These are phyloP conservation scores for Hawksworthiomyces lignivorus DNA, from an alignment of 2,329 filamentous ascomycete genomes.

Conservation along the genomic window DNA sequence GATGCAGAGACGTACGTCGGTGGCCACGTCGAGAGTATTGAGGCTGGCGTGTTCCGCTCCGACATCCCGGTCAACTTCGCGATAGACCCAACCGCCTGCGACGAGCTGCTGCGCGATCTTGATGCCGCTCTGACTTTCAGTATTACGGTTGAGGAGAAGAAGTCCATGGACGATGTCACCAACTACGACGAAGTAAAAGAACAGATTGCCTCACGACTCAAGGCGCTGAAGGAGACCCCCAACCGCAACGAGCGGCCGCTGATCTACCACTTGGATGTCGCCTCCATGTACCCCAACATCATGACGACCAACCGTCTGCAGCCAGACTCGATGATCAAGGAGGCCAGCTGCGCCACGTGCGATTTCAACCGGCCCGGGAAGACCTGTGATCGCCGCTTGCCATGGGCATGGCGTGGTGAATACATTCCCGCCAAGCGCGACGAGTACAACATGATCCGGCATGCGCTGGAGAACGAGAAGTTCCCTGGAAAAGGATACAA, in stretches of 20 bases:
- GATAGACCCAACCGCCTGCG: conserved; percentile 80
- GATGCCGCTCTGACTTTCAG: conserved; percentile 87
- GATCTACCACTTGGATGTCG: conserved; percentile 97
- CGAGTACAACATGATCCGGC: conserved; percentile 98
- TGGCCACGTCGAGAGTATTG: conserved; percentile 97
- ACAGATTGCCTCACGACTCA: conserved; percentile 67
- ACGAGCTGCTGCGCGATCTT: conserved; percentile 78
- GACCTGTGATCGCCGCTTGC: conserved; percentile 87
- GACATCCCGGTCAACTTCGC: conserved; percentile 94
- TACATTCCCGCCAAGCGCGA: conserved; percentile 93
- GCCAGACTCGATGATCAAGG: conserved; percentile 97
- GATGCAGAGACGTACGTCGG: conserved; percentile 98
- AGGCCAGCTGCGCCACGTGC: conserved; percentile 92
- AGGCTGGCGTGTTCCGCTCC: conserved; percentile 90
- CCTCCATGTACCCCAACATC: conserved; percentile 99
- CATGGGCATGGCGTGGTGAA: conserved; percentile 97
- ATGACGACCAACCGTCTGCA: conserved; percentile 99
- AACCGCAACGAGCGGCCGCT: conserved; percentile 78
- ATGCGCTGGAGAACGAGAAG: conserved; percentile 82
- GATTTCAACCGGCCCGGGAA: conserved; percentile 98
- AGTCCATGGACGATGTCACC: conserved; percentile 67
- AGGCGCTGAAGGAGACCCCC: conserved; percentile 69
- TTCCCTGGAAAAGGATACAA: conserved; percentile 77
- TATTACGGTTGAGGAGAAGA: conserved; percentile 76
- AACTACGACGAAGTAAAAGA: conserved; percentile 81